phyloP scores from a whole-genome alignment of 2,329 filamentous ascomycete genomes.

The Delphinella strobiligena region DNA sequence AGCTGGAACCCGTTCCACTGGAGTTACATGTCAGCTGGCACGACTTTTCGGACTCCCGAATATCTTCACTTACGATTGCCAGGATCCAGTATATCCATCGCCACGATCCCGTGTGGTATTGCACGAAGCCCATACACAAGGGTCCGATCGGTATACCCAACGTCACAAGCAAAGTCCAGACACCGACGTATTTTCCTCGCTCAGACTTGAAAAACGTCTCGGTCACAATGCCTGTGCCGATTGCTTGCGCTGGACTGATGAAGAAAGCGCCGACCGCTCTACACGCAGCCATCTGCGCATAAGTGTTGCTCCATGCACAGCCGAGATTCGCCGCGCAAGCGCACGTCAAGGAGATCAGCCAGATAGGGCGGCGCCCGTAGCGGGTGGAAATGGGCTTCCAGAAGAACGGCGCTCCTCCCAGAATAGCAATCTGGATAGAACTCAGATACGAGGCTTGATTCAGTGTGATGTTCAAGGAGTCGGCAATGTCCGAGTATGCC shows the following conservation, averaged over 20 bases:
- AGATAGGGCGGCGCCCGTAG: constrained; percentile 42
- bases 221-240: constrained; percentile 43
- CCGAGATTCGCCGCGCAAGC: constrained; percentile 39
- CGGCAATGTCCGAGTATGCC: constrained; percentile 40
- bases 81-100: constrained; percentile 47
- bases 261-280: constrained; percentile 42
- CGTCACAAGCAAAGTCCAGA: constrained; percentile 42
- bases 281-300: constrained; percentile 37
- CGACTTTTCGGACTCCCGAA: not conserved
- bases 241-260: constrained; percentile 40
- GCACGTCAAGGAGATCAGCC: constrained; percentile 36
- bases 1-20: constrained; percentile 44
- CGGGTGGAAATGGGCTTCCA: constrained; percentile 44
- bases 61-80: constrained; percentile 37
- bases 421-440: constrained; percentile 40
- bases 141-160: constrained; percentile 32
- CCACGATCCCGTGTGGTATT: constrained; percentile 37
- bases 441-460: constrained; percentile 41
- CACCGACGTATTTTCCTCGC: constrained; percentile 41
- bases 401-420: constrained; percentile 42
- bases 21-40: constrained; percentile 2
- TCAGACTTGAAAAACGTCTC: constrained; percentile 45
- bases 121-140: constrained; percentile 31
- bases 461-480: constrained; percentile 36
- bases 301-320: constrained; percentile 37